phyloP scores from a whole-genome alignment of 768 basidiomycete genomes.

The Collybiopsis luxurians region DNA sequence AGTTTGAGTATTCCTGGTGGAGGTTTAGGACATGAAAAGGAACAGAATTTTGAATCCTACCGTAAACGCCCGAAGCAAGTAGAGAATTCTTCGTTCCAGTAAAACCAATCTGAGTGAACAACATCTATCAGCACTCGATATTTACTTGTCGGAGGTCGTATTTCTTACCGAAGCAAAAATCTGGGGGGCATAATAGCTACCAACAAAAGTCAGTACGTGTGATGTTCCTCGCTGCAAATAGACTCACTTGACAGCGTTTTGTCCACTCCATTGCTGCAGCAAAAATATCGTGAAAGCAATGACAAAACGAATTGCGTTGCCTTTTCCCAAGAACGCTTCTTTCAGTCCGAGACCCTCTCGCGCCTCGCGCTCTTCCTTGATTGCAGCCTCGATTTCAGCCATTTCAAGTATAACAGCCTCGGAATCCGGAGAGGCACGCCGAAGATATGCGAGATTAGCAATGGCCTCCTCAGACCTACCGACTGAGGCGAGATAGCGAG shows the following conservation, averaged over 20 bases:
- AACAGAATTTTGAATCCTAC: constrained; percentile 14
- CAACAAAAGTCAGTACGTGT: background rate
- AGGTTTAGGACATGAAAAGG: constrained; percentile 8
- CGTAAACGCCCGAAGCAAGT: constrained; percentile 71
- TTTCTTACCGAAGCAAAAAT: constrained; percentile 60
- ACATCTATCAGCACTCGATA: constrained; percentile 1
- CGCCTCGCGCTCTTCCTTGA: constrained; percentile 67
- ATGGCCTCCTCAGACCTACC: constrained; percentile 53
- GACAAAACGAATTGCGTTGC: constrained; percentile 80
- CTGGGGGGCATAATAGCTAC: constrained; percentile 69
- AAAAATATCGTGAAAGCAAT: constrained; percentile 81
- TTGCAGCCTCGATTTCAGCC: constrained; percentile 80
- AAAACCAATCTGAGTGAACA: constrained; percentile 59
- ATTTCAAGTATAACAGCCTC: constrained; percentile 55
- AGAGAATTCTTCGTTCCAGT: constrained; percentile 55
- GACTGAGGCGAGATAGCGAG: constrained; percentile 71
- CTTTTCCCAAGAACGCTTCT: constrained; percentile 78
- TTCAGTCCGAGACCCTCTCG: constrained; percentile 61
- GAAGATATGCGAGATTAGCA: constrained; percentile 61
- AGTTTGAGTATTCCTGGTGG: constrained; percentile 55
- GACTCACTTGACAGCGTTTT: constrained; percentile 67
- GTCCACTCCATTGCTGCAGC: constrained; percentile 82
- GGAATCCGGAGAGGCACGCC: constrained; percentile 40
- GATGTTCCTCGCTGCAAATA: background rate
- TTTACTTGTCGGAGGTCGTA: background rate